These are phyloP conservation scores for Tarenaya hassleriana DNA, from an alignment of 345 rosid genomes.

Conservation along the genomic window DNA sequence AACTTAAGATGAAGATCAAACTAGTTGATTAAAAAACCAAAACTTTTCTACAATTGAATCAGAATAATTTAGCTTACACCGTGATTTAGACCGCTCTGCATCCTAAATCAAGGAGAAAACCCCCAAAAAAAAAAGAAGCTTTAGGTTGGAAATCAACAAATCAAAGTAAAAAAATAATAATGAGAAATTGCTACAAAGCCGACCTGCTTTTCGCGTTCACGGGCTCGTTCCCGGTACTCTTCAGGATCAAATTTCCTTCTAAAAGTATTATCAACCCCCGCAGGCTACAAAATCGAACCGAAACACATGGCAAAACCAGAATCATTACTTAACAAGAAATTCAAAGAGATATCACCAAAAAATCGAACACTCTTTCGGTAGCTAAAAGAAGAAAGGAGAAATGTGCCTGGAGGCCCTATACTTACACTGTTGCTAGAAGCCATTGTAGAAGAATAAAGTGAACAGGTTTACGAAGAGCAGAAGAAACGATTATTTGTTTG, in stretches of 20 bases:
- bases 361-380: not conserved
- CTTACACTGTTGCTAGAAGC: slow-evolving; percentile 44
- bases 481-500: slow-evolving; percentile 13
- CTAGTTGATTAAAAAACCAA: too few relatives aligned
- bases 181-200: not conserved
- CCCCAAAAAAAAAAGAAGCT: slow-evolving; percentile 7
- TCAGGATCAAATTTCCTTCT: slow-evolving; percentile 78
- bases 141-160: too few relatives aligned
- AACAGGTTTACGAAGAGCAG: slow-evolving; percentile 1
- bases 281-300: slow-evolving; percentile 33
- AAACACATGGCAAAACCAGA: slow-evolving; percentile 3
- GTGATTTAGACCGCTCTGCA: slow-evolving; percentile 57
- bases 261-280: slow-evolving; percentile 80
- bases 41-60: slow-evolving; percentile 9
- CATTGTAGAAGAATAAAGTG: slow-evolving; percentile 38
- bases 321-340: not conserved
- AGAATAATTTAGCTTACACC: slow-evolving; percentile 40
- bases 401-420: too few relatives aligned
- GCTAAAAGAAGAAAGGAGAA: not conserved
- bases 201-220: too few relatives aligned
- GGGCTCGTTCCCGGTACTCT: too few relatives aligned
- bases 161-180: too few relatives aligned
- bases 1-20: slow-evolving; percentile 2
- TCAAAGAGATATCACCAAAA: not conserved
- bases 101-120: slow-evolving; percentile 41